A percentile compares a stretch with the other conserved stretches of the same genome.
Conservation (phyloP, 192 early-diverging fungal genomes). For the Kappamyces sp. region DNA sequence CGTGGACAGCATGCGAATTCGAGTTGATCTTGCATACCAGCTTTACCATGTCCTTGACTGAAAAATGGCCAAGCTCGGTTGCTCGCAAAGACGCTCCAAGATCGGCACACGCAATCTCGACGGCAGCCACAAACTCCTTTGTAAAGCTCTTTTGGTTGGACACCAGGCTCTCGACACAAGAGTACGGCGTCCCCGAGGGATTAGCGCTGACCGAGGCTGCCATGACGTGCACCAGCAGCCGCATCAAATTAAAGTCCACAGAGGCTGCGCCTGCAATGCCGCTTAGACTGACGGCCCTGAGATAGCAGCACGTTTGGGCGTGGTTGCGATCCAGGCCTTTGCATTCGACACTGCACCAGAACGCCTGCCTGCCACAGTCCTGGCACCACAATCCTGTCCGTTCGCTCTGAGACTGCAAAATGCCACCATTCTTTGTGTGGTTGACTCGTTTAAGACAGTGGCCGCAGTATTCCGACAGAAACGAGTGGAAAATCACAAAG, state of each 20-base stretch:
- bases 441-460: neutral
- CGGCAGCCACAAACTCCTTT: slow-evolving; percentile 22
- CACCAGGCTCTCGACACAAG: slow-evolving; percentile 24
- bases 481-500: neutral
- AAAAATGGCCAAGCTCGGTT: slow-evolving; percentile 8
- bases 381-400: slow-evolving; percentile 12
- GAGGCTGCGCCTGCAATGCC: slow-evolving; percentile 23
- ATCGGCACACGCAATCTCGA: slow-evolving; percentile 20
- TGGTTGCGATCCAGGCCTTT: slow-evolving; percentile 28
- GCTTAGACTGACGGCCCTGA: slow-evolving; percentile 19
- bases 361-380: slow-evolving; percentile 22
- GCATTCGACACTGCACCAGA: slow-evolving; percentile 56
- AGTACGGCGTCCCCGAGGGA: neutral
- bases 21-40: slow-evolving; percentile 59
- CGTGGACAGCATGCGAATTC: slow-evolving; percentile 53
- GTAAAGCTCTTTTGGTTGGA: slow-evolving; percentile 23
- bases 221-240: slow-evolving; percentile 29
- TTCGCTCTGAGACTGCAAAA: neutral
- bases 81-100: slow-evolving; percentile 12
- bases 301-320: slow-evolving; percentile 22
- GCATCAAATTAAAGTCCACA: slow-evolving; percentile 31
- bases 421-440: neutral
- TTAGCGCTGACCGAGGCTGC: neutral
- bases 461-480: neutral
- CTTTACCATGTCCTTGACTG: slow-evolving; percentile 38